phyloP scores from a whole-genome alignment of 768 basidiomycete genomes.

The Suillus americanus region DNA sequence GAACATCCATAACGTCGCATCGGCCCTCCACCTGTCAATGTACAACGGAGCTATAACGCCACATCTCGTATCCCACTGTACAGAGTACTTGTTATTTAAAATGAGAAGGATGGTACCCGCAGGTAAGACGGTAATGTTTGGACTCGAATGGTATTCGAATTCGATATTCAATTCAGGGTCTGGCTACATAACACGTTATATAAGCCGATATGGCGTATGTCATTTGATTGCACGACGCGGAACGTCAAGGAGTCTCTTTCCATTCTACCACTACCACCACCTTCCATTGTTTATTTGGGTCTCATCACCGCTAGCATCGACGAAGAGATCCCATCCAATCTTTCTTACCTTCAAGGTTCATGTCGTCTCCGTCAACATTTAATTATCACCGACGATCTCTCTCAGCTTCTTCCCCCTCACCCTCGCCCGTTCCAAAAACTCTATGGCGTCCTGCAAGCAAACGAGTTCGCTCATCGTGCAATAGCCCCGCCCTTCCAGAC shows the following conservation, averaged over 20 bases:
- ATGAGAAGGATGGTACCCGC: background rate
- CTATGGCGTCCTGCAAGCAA: constrained; percentile 47
- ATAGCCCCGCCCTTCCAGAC: constrained; percentile 35
- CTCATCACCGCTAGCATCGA: constrained; percentile 23
- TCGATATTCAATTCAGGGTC: background rate
- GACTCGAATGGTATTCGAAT: background rate
- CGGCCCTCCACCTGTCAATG: background rate
- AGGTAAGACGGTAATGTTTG: background rate
- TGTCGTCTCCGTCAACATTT: constrained; percentile 36
- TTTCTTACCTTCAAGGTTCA: constrained; percentile 14
- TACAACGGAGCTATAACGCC: background rate
- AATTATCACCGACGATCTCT: constrained; percentile 54
- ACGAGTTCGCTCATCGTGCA: constrained; percentile 44
- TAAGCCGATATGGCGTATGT: background rate
- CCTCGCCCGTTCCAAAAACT: constrained; percentile 35
- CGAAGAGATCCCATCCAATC: constrained; percentile 5
- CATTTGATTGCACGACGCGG: constrained; percentile 3
- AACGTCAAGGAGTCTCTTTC: constrained; percentile 5
- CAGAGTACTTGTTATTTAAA: background rate
- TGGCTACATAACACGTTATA: background rate
- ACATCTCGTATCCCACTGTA: background rate
- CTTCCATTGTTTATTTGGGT: constrained; percentile 11
- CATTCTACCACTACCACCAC: background rate
- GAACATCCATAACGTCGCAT: background rate
- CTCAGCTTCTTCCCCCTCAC: constrained; percentile 41